Evolutionary conservation across 768 basidiomycete genomes (phyloP).

Genomic region (Phallus indusiatus): DNA sequence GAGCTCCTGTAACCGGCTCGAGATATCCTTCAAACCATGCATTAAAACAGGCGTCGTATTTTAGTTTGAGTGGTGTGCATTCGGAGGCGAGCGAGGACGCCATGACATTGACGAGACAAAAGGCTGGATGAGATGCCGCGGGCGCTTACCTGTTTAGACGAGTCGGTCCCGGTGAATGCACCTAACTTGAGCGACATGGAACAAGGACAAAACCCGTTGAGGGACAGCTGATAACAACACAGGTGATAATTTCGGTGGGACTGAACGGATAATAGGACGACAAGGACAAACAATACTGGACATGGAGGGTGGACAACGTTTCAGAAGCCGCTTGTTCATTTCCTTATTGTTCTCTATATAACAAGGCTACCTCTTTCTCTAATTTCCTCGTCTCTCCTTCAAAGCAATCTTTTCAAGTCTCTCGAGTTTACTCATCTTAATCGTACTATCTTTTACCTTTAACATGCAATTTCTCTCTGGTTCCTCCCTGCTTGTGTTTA

Average conservation of each 20-base stretch:
- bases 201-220: too few species aligned
- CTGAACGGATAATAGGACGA: too few species aligned
- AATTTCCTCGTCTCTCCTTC: background rate
- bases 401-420: background rate
- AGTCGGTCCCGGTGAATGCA: too few species aligned
- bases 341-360: slow-evolving; percentile 1
- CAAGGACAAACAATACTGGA: too few species aligned
- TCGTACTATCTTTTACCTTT: too few species aligned
- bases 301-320: background rate
- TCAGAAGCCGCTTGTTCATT: background rate
- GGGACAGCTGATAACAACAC: too few species aligned
- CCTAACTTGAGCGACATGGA: background rate
- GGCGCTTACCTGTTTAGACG: background rate
- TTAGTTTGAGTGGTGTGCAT: slow-evolving; percentile 84
- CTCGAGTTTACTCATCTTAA: too few species aligned
- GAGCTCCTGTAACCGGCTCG: slow-evolving; percentile 50
- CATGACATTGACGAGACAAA: slow-evolving; percentile 31
- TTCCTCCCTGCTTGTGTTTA: background rate
- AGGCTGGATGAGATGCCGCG: background rate
- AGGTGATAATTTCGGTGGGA: too few species aligned
- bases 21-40: slow-evolving; percentile 97
- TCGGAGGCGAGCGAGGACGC: slow-evolving; percentile 70
- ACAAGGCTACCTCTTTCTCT: background rate
- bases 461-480: too few species aligned
- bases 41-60: slow-evolving; percentile 94